Percentiles rank a stretch among this genome's conserved stretches.
Evolutionary conservation across 2,329 filamentous ascomycete species (phyloP).

Genomic region (Diaporthe vexans): DNA sequence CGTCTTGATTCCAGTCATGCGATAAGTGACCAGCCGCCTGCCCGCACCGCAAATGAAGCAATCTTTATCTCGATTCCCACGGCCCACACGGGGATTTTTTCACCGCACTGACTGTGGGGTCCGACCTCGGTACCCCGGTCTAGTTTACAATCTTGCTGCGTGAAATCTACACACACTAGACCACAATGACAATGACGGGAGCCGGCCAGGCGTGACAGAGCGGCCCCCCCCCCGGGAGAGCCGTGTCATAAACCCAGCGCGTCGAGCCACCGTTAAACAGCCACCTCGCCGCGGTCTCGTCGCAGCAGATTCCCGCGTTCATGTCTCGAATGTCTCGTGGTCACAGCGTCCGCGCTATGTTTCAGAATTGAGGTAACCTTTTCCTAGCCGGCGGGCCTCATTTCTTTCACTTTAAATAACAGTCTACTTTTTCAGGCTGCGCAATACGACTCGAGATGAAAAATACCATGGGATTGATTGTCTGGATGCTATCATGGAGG

Average conservation of each 20-base stretch:
- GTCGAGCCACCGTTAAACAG: background rate
- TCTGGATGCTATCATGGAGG: background rate
- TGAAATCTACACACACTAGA: background rate
- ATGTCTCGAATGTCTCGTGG: background rate
- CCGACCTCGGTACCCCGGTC: constrained; percentile 13
- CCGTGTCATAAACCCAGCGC: constrained; percentile 12
- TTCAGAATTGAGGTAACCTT: constrained; percentile 22
- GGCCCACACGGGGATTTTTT: constrained; percentile 26
- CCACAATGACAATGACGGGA: background rate
- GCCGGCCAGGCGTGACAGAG: constrained; percentile 8
- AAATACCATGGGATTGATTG: background rate
- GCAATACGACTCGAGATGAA: background rate
- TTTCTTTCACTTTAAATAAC: constrained; percentile 3
- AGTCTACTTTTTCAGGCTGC: constrained; percentile 14
- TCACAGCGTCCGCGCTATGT: constrained; percentile 27
- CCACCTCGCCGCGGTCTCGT: background rate
- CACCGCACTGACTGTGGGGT: constrained; percentile 30
- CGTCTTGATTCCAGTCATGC: constrained; percentile 19
- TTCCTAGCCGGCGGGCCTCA: constrained; percentile 3
- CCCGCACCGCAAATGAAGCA: constrained; percentile 34
- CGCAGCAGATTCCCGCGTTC: background rate
- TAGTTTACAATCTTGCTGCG: constrained; percentile 7
- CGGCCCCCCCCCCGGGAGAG: constrained; percentile 19
- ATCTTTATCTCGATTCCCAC: constrained; percentile 29
- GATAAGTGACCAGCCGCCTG: constrained; percentile 29